These are phyloP conservation scores for Malus hybrid DNA, from an alignment of 331 rosid species.

Conservation along the genomic window DNA sequence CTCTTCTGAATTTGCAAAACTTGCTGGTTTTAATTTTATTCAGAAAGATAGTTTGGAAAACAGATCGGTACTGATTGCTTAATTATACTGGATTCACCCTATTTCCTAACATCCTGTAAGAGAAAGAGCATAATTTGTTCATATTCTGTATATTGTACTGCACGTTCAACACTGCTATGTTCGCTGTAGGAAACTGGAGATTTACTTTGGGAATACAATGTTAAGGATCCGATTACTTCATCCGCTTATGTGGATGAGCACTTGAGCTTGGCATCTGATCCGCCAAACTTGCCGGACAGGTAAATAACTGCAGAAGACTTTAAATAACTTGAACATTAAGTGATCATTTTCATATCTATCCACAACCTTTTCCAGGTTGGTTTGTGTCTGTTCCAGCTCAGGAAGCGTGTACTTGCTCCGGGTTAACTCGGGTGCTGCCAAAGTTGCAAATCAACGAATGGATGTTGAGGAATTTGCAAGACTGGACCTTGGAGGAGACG, in stretches of 20 bases:
- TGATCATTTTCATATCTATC: background rate
- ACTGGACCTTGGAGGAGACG: constrained; percentile 51
- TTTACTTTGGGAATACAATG: constrained; percentile 58
- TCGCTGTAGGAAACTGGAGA: constrained; percentile 56
- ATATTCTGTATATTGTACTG: background rate
- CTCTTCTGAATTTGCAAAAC: background rate
- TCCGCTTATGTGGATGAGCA: constrained; percentile 83
- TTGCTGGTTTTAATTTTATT: too few relatives aligned
- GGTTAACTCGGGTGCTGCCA: constrained; percentile 14
- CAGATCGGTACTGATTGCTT: background rate
- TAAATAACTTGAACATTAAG: background rate
- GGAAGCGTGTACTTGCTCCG: constrained; percentile 60
- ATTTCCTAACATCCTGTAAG: background rate
- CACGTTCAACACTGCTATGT: constrained; percentile 1
- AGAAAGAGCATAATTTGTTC: background rate
- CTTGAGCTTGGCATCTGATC: constrained; percentile 33
- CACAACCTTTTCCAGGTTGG: constrained; percentile 37
- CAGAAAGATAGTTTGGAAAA: background rate
- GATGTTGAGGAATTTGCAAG: constrained; percentile 55
- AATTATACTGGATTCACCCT: background rate
- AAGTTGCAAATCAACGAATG: constrained; percentile 4
- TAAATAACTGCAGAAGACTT: constrained; percentile 5
- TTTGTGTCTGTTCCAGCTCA: constrained; percentile 77
- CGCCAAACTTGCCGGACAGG: constrained; percentile 52
- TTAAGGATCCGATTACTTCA: constrained; percentile 76